These are phyloP conservation scores for Zasmidium angulare DNA, from an alignment of 2,329 filamentous ascomycete genomes.

Conservation along the genomic window DNA sequence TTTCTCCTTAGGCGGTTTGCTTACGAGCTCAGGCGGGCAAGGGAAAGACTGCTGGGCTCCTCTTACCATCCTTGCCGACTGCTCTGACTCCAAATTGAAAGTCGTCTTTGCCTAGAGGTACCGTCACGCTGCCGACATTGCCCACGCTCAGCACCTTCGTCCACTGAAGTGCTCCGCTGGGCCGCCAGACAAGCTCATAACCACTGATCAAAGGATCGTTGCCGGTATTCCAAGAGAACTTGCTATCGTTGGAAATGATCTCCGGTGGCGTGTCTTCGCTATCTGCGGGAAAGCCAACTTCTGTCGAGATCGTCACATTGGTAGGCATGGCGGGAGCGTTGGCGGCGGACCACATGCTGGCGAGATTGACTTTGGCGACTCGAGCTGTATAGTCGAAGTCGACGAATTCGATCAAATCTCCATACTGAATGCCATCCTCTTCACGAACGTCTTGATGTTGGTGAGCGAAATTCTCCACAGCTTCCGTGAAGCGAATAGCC, in stretches of 20 bases:
- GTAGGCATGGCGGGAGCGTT: constrained; percentile 51
- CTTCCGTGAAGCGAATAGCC: constrained; percentile 58
- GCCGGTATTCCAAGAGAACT: constrained; percentile 49
- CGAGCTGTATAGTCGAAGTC: constrained; percentile 57
- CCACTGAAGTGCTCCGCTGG: constrained; percentile 49
- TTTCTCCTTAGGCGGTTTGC: too few relatives aligned
- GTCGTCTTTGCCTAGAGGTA: constrained; percentile 58
- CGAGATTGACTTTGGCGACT: constrained; percentile 56
- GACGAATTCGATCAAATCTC: constrained; percentile 57
- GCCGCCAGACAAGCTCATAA: constrained; percentile 59
- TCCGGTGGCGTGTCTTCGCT: constrained; percentile 23
- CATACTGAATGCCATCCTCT: constrained; percentile 53
- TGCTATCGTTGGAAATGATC: constrained; percentile 46
- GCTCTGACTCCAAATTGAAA: constrained; percentile 58
- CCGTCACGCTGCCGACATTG: constrained; percentile 44
- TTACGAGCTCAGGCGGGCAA: constrained; percentile 30
- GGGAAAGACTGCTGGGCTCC: constrained; percentile 50
- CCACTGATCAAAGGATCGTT: constrained; percentile 43
- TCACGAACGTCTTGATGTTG: constrained; percentile 58
- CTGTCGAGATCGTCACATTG: constrained; percentile 47
- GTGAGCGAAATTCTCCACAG: constrained; percentile 57
- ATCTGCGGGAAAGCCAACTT: constrained; percentile 29
- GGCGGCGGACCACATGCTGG: constrained; percentile 55
- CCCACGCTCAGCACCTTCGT: constrained; percentile 45
- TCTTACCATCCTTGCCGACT: constrained; percentile 52